Base-by-base conservation (phyloP, 2,329 filamentous ascomycete species). In the Microdochium paspali region DNA sequence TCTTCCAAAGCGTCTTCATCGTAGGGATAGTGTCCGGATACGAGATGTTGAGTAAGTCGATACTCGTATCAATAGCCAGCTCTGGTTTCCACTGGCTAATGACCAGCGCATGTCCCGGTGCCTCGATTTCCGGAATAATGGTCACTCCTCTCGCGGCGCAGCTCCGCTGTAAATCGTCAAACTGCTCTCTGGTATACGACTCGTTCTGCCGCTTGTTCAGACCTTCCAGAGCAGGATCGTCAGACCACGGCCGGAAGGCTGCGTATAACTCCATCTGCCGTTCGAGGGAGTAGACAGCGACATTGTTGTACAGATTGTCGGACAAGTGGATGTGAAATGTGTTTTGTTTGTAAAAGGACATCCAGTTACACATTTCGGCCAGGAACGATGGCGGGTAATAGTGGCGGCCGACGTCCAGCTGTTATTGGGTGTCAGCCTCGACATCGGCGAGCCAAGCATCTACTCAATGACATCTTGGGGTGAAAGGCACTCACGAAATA, bases 311-410 rank as follows among this genome's bases (percentile, higher is more conserved):
- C 3, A 76, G 60, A 53, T 80, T 80, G 56, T 82, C 78, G 50
- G 71, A 77, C 3, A 79, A 65, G 55, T 82, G 78, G 18, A 80
- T 59, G 42, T 81, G 78, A 46, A 81, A 74, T 1, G 71, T 71
- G 51, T 79, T 80, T 52, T 80, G 71, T 54, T 81, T 82, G 63
- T 78, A 81, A 56, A 76, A 80, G 24, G 76, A 80, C 51, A 78
- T 72, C 58, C 80, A 81, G 0, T 71, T 68, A 58, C 78, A 81
- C 51, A 81, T 62, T n/a, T 80, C 76, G 35, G 69, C 65, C 15
- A 81, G 54, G 51, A 79, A 80, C 13, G 69, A 63, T 6, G 68
- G 62, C 0, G 77, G 71, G 52, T 80, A 81, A 57, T 71, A 81
- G 54, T 80, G 75, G 2, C 77, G 68, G 1, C 68, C 78, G 3